Percentiles rank a stretch among this genome's conserved stretches.
These are phyloP conservation scores for Asclepias syriaca DNA, from an alignment of 257 asterid genomes.

Conservation along the genomic window DNA sequence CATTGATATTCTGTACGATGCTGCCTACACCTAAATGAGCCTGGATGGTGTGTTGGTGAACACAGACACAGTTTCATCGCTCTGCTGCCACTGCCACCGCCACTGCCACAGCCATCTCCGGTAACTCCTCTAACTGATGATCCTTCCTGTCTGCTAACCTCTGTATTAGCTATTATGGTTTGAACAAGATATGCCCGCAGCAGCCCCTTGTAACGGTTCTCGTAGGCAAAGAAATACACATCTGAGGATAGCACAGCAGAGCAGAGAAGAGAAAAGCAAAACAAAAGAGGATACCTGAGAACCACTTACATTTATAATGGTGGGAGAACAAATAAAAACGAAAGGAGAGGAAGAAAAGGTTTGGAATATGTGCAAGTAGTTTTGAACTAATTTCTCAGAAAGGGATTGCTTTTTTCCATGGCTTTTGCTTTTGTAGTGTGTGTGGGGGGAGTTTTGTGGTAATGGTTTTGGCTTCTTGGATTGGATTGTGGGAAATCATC, in stretches of 20 bases:
- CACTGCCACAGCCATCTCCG: neutral
- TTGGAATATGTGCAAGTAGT: neutral
- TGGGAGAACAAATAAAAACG: neutral
- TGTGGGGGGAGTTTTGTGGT: neutral
- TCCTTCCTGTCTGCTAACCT: slow-evolving; percentile 14
- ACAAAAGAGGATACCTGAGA: neutral
- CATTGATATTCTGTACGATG: slow-evolving; percentile 32
- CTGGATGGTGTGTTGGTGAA: slow-evolving; percentile 38
- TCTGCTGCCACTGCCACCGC: neutral
- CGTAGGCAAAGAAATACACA: slow-evolving; percentile 12
- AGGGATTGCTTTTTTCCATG: slow-evolving; percentile 14
- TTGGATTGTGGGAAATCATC: neutral
- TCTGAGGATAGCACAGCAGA: slow-evolving; percentile 1
- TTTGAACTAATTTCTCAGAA: slow-evolving; percentile 14
- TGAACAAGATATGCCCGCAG: neutral
- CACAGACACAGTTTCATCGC: slow-evolving; percentile 29
- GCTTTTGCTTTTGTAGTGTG: neutral
- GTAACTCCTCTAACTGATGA: neutral
- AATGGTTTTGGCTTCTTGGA: too few relatives aligned
- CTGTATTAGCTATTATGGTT: neutral
- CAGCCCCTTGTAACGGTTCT: slow-evolving; percentile 3
- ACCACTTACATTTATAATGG: neutral
- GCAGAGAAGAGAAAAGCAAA: neutral
- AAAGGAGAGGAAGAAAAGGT: slow-evolving; percentile 13
- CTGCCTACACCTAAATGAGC: slow-evolving; percentile 31